Conservation (phyloP, 169 alveolate species). For the Babesia ovata region DNA sequence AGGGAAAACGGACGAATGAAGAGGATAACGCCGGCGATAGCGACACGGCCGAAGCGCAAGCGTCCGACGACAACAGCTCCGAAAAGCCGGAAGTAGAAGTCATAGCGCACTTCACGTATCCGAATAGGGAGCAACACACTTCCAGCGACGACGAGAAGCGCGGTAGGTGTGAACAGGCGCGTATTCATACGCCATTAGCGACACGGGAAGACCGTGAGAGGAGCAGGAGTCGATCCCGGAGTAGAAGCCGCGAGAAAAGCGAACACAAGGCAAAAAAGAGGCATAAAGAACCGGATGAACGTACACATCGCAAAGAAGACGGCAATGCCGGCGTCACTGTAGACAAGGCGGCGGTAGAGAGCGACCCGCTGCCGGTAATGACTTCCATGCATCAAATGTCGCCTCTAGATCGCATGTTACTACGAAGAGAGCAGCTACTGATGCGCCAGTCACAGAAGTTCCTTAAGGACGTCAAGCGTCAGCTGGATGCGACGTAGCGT, state of each 20-base stretch:
- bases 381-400: conserved; percentile 25
- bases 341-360: neutral
- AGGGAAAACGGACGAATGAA: neutral
- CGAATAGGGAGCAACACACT: neutral
- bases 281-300: neutral
- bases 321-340: neutral
- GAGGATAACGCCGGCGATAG: neutral
- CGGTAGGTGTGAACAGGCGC: neutral
- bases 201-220: neutral
- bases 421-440: conserved; percentile 45
- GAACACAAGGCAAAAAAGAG: neutral
- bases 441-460: conserved; percentile 52
- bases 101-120: conserved; percentile 17
- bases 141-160: neutral
- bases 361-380: neutral
- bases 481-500: neutral
- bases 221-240: conserved; percentile 17
- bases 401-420: conserved; percentile 57
- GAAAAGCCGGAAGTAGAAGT: neutral
- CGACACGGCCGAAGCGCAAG: neutral
- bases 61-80: neutral
- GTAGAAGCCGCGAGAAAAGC: conserved; percentile 6
- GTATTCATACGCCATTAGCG: neutral
- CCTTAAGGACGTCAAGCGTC: conserved; percentile 27
- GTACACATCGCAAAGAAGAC: neutral